Base-by-base conservation (phyloP, 2,329 filamentous ascomycete species). In the Sordariomycetes sp. region DNA sequence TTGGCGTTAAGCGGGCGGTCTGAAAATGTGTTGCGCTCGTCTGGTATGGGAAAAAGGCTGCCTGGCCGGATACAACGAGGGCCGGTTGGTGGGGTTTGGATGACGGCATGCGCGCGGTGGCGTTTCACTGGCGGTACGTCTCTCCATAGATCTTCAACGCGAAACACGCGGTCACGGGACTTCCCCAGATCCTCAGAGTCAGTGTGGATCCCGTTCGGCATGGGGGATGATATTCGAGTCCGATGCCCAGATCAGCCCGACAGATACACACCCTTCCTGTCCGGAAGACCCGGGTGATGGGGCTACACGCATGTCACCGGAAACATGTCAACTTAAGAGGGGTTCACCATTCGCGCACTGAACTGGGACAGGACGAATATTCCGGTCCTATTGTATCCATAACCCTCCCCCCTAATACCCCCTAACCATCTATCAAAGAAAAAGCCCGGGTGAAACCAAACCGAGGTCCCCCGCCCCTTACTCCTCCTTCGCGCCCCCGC, bases 401-500 rank as follows among this genome's bases (percentile, higher is more conserved):
- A 50, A n/a, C 10, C 46, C 43, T n/a, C 43, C 8, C 10, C 18
- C 8, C 8, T 8, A 2, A 8, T 20, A 6, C 46, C 22, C 46
- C 10, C 20, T 22, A 18, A 18, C 46, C 46, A 10, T 22, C 18
- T 50, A 20, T 24, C 10, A 22, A 22, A 22, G 46, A 12, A 50
- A 37, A 50, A 50, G 46, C n/a, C 40, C 18, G n/a, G 40, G 16
- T n/a, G 3, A 50, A 50, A 50, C n/a, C 46, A 50, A 50, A 24
- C 8, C 3, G 6, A n/a, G 7, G 14, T 5, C 5, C 10, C 37
- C 37, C 37, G 20, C 20, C 40, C 12, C 68, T 69, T 85, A 88
- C 76, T 88, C 85, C 72, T 88, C 85, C 82, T 88, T 88, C 67
- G 76, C 83, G 67, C 85, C 85, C 59, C 85, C 85, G 61, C 83